Base-by-base conservation (phyloP, 345 rosid genomes). In the Moringa oleifera region DNA sequence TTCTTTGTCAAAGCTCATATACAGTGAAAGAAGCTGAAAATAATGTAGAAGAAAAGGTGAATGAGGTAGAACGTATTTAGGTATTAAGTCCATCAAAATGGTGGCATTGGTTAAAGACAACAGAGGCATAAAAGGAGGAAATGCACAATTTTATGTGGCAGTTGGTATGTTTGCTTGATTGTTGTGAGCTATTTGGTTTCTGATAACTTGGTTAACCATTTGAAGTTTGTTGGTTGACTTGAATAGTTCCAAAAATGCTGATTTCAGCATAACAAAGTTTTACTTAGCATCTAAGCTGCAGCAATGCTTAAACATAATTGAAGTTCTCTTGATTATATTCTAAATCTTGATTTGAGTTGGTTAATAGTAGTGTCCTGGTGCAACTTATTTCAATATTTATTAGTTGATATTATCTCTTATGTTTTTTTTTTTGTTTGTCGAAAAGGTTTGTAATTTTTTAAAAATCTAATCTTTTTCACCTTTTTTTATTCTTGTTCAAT, bases 51-150 rank as follows among this genome's bases (percentile, higher is more conserved):
- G 85, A 77, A 70, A 85, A 75, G 58, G 67, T 70, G 68, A 85
- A 83, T 71, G 83, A 80, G 59, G 78, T 71, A 57, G 87, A 77
- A 60, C 85, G 36, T 23, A 70, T 73, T 49, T 87, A 80, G 74
- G 75, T 89, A 51, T 75, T 92, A 76, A 82, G 70, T 63, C 95
- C 97, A 17, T 93, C 97, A 11, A 84, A 87, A 74, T 93, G 97
- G 96, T 93, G 98, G 98, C 85, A 75, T 53, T 87, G 97, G 98
- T 72, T 93, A 84, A 93, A 82, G 79, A 93, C 90, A 52, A 87
- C 93, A 55, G 75, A 85, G 63, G 79, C 86, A 56, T 94, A 97
- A 55, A 75, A 84, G 64, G 95, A 87, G 70, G 97, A 93, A 80
- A 87, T 93, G 94, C 73, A 86, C 67, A 80, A 66, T 77, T 77